Conservation (phyloP, 2,329 filamentous ascomycete genomes). For the Cordyceps pruinosa region DNA sequence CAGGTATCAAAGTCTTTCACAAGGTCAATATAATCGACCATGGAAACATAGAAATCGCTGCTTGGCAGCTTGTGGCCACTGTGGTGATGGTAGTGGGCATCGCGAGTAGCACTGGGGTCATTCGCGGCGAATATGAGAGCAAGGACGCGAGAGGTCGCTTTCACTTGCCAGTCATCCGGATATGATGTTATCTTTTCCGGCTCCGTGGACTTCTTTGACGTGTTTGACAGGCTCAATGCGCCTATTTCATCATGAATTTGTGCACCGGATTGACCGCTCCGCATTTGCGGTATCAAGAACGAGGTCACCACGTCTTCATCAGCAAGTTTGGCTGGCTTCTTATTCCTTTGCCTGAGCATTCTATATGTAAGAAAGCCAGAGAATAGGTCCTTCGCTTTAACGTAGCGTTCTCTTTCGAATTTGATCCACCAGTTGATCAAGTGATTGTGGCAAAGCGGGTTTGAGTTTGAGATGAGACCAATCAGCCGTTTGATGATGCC, state of each 20-base stretch:
- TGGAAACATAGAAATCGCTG: constrained; percentile 79
- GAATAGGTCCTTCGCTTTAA: constrained; percentile 67
- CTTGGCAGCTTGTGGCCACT: constrained; percentile 65
- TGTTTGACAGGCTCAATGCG: constrained; percentile 40
- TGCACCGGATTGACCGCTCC: constrained; percentile 57
- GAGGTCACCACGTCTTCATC: constrained; percentile 56
- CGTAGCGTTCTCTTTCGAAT: constrained; percentile 60
- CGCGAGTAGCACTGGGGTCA: constrained; percentile 40
- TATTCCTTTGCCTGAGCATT: constrained; percentile 63
- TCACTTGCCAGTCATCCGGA: constrained; percentile 83
- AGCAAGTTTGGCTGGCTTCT: constrained; percentile 50
- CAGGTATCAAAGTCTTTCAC: constrained; percentile 81
- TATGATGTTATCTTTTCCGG: constrained; percentile 56
- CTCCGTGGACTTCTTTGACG: constrained; percentile 48
- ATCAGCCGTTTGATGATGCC: constrained; percentile 80
- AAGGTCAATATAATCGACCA: constrained; percentile 81
- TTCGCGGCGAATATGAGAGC: constrained; percentile 78
- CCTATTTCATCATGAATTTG: constrained; percentile 74
- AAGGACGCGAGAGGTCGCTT: constrained; percentile 72
- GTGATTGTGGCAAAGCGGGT: constrained; percentile 68
- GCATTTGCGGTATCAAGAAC: constrained; percentile 67
- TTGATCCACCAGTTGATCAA: constrained; percentile 73
- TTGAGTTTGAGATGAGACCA: constrained; percentile 69
- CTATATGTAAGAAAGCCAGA: constrained; percentile 77
- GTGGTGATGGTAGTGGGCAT: constrained; percentile 23